phyloP scores from a whole-genome alignment of 768 basidiomycete species.

The Peribolospora kevripleyi region DNA sequence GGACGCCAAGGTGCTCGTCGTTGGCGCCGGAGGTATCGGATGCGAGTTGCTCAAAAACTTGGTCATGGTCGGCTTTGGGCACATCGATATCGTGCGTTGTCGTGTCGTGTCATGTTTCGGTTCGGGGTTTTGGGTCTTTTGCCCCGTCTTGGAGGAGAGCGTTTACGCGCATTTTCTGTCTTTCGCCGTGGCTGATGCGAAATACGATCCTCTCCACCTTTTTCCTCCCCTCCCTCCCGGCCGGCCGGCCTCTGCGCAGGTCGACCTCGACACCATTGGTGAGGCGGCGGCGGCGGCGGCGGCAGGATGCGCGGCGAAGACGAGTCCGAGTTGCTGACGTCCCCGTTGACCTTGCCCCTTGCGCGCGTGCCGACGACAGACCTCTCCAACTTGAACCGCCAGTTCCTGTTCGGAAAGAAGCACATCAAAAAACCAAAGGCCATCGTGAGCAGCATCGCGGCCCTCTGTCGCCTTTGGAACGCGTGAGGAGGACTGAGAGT shows the following conservation, averaged over 20 bases:
- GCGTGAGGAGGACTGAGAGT: neutral
- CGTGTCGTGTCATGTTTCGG: neutral
- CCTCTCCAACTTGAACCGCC: constrained; percentile 85
- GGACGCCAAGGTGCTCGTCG: constrained; percentile 37
- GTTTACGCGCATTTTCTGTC: neutral
- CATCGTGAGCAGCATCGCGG: constrained; percentile 29
- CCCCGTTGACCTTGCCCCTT: too few species aligned
- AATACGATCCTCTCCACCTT: too few species aligned
- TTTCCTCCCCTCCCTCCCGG: neutral
- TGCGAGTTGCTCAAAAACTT: constrained; percentile 94
- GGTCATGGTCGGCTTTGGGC: constrained; percentile 71
- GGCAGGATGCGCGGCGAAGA: too few species aligned
- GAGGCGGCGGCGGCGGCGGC: too few species aligned
- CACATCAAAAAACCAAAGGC: constrained; percentile 95
- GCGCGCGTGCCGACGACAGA: constrained; percentile 22
- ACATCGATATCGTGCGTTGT: constrained; percentile 44
- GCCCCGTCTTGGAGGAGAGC: too few species aligned
- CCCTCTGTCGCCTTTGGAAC: neutral
- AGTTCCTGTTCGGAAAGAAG: constrained; percentile 89
- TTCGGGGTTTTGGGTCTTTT: too few species aligned
- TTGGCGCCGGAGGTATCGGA: constrained; percentile 78
- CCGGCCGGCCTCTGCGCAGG: constrained; percentile 12
- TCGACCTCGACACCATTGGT: constrained; percentile 82
- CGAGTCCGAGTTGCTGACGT: too few species aligned
- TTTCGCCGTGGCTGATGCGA: neutral